A percentile compares a stretch with the other conserved stretches of the same genome.
Conservation (phyloP, 108 stramenopile genomes). For the Skeletonema tropicum region DNA sequence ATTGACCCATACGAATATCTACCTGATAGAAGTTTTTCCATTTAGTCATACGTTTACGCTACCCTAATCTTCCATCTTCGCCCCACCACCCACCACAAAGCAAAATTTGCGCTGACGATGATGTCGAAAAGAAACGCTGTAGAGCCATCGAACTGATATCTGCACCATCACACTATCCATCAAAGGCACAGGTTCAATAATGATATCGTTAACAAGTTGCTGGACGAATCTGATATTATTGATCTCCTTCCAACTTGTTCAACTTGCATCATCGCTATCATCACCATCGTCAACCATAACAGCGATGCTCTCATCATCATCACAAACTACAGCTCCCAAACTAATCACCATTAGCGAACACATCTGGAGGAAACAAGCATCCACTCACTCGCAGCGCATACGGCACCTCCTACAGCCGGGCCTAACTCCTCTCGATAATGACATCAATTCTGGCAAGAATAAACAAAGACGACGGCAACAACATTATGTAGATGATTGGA, state of each 20-base stretch:
- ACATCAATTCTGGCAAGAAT: neutral
- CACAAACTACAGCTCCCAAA: neutral
- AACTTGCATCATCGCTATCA: neutral
- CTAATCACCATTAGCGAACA: neutral
- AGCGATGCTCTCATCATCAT: neutral
- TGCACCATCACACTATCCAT: neutral
- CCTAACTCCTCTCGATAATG: neutral
- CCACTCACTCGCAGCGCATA: conserved; percentile 4
- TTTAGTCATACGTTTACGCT: no score
- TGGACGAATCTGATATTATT: neutral
- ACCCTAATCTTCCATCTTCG: neutral
- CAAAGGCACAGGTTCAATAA: neutral
- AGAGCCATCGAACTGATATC: neutral
- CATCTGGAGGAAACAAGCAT: conserved; percentile 22
- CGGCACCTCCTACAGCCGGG: conserved; percentile 18
- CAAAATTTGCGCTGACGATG: neutral
- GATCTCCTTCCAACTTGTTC: neutral
- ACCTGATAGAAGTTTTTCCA: no score
- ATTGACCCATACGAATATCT: no score
- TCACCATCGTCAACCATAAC: neutral
- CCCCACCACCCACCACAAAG: neutral
- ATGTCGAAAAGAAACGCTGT: no score
- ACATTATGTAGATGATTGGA: conserved; percentile 19
- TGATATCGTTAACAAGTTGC: neutral
- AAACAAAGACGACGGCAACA: neutral